Percentiles rank a stretch among this genome's conserved stretches.
These are phyloP conservation scores for Colletotrichum euphorbiae DNA, from an alignment of 2,329 filamentous ascomycete genomes.

Conservation along the genomic window DNA sequence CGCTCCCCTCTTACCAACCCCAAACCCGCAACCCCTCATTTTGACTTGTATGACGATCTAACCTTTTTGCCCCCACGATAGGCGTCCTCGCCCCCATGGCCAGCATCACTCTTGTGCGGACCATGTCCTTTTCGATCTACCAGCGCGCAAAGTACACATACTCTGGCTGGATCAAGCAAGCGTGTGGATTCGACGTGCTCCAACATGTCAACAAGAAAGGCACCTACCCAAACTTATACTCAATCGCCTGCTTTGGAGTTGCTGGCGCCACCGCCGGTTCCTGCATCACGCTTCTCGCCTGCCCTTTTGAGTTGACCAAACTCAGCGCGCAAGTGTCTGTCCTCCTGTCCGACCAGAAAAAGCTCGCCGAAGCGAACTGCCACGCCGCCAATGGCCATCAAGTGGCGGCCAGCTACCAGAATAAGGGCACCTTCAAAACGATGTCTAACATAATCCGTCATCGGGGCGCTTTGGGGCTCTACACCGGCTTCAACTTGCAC, in stretches of 20 bases:
- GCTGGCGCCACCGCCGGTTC: slow-evolving; percentile 85
- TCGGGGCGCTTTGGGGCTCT: slow-evolving; percentile 78
- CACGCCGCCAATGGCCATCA: slow-evolving; percentile 64
- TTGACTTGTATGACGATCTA: slow-evolving; percentile 14
- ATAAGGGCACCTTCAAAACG: slow-evolving; percentile 81
- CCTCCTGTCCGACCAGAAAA: slow-evolving; percentile 72
- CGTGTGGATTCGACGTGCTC: slow-evolving; percentile 77
- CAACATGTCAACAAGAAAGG: slow-evolving; percentile 77
- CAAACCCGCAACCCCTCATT: slow-evolving; percentile 24
- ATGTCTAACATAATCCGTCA: slow-evolving; percentile 82
- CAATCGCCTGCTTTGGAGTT: slow-evolving; percentile 79
- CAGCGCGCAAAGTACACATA: slow-evolving; percentile 80
- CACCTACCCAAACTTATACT: slow-evolving; percentile 78
- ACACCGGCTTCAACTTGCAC: slow-evolving; percentile 84
- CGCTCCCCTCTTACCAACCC: slow-evolving; percentile 21
- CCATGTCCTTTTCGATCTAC: slow-evolving; percentile 84
- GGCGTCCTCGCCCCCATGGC: slow-evolving; percentile 84
- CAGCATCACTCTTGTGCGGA: slow-evolving; percentile 81
- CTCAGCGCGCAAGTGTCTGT: slow-evolving; percentile 88
- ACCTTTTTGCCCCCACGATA: slow-evolving; percentile 47
- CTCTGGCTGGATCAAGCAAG: slow-evolving; percentile 75
- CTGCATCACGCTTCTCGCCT: slow-evolving; percentile 83
- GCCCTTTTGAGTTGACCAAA: slow-evolving; percentile 91
- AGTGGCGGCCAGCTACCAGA: slow-evolving; percentile 77
- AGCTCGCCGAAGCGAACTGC: slow-evolving; percentile 47